Conservation (phyloP, 2,329 filamentous ascomycete species). For the Hysterium pulicare region DNA sequence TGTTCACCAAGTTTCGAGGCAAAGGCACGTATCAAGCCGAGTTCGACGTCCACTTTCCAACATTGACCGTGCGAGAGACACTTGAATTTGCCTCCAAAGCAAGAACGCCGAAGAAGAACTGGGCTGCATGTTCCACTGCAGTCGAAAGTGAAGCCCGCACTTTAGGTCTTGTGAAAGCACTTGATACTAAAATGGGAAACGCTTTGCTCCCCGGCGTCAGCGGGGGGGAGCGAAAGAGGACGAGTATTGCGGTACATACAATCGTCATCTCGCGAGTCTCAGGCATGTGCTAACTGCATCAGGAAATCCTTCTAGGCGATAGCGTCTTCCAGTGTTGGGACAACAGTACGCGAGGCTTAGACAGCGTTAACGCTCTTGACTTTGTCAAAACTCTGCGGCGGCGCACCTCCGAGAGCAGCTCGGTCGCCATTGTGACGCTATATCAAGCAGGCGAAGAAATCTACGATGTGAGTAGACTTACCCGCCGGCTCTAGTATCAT, state of each 20-base stretch:
- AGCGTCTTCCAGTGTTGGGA: constrained; percentile 30
- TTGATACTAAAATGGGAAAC: constrained; percentile 57
- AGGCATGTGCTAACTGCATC: constrained; percentile 35
- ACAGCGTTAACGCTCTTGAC: constrained; percentile 45
- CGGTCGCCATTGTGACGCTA: constrained; percentile 54
- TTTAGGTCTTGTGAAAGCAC: too few species aligned
- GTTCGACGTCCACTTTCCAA: constrained; percentile 76
- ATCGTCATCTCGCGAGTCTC: constrained; percentile 27
- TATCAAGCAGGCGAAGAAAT: constrained; percentile 52
- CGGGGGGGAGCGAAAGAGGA: constrained; percentile 56
- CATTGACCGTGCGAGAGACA: constrained; percentile 78
- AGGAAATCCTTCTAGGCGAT: constrained; percentile 29
- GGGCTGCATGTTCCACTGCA: constrained; percentile 67
- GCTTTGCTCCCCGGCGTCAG: constrained; percentile 60
- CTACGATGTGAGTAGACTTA: too few species aligned
- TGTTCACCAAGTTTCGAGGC: constrained; percentile 55
- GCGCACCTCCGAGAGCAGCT: constrained; percentile 47
- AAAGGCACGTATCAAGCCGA: constrained; percentile 78
- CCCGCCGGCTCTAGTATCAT: too few species aligned
- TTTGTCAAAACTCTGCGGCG: constrained; percentile 52
- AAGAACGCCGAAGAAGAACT: too few species aligned
- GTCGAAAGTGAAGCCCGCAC: too few species aligned
- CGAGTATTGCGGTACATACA: constrained; percentile 54
- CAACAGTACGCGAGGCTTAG: constrained; percentile 30
- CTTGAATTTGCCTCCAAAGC: constrained; percentile 75